Base-by-base conservation (phyloP, 495 filamentous ascomycete genomes). In the Aspergillus funiculosus region DNA sequence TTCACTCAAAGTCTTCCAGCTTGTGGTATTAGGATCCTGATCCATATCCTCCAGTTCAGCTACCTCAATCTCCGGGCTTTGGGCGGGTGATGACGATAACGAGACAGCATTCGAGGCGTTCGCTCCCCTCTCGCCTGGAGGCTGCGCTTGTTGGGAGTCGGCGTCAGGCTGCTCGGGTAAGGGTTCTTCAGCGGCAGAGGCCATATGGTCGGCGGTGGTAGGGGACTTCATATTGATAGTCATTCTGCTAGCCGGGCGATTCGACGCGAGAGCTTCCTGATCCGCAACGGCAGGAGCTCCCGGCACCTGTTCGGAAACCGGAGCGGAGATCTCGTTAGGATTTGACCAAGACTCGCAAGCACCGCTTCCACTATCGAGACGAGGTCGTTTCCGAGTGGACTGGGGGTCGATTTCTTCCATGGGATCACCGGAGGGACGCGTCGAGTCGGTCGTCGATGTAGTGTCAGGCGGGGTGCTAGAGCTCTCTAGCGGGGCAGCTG, bases 331-430 rank as follows among this genome's bases (percentile, higher is more conserved):
- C 46, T 59, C 51, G 53, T 74, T 66, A 14, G 44, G 28, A n/a
- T 62, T 56, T 5, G 71, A 74, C 63, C 74, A 67, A 11, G 62
- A 59, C 61, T 69, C 66, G 40, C 63, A 64, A 28, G 64, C 58
- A 46, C 63, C 61, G 51, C 64, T 68, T 51, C 75, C 76, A 60
- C 69, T 77, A 60, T 83, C 78, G 43, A 83, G 72, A 56, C 79
- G 78, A 37, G 76, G 79, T 50, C 79, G 76, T 65, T 83, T 83
- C 57, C 78, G 72, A 49, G 72, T 77, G 39, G 65, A 63, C 39
- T 75, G 70, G 42, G 72, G 63, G 52, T 77, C 66, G 35, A 61
- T 57, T 58, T 80, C 76, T 65, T 81, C 79, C 70, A 79, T 76
- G 55, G 67, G 67, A 62, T 74, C 71, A 54, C 64, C 49, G 46